Percentiles rank a stretch among this genome's conserved stretches.
These are phyloP conservation scores for Colletotrichum lindemuthianum DNA, from an alignment of 2,329 filamentous ascomycete species.

Conservation along the genomic window DNA sequence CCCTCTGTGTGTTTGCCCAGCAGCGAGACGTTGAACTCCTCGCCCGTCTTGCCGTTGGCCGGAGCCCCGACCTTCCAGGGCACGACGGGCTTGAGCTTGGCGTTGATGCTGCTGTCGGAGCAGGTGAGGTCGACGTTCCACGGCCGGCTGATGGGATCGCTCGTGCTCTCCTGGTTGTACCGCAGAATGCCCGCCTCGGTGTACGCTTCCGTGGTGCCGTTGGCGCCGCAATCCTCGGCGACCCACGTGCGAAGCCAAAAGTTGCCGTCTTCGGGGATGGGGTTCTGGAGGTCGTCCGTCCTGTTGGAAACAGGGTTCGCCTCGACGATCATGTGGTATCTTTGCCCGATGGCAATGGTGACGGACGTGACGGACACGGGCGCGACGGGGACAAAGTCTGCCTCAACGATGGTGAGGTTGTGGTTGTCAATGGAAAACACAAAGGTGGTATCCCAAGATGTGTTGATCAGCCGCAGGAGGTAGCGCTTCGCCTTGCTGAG, in stretches of 20 bases:
- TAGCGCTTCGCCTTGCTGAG: constrained; percentile 42
- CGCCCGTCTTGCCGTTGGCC: constrained; percentile 12
- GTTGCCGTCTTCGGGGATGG: constrained; percentile 34
- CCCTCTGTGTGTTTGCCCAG: neutral
- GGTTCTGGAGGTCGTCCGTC: constrained; percentile 12
- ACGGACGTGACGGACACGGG: constrained; percentile 60
- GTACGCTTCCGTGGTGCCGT: constrained; percentile 4
- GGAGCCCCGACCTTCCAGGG: constrained; percentile 36
- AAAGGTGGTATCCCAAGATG: constrained; percentile 44
- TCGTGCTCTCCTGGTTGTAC: constrained; percentile 37
- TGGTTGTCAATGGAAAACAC: constrained; percentile 51
- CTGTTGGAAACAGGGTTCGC: constrained; percentile 32
- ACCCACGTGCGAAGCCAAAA: constrained; percentile 41
- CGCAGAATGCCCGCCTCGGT: constrained; percentile 41
- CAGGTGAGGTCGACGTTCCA: constrained; percentile 40
- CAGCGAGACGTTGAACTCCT: constrained; percentile 13
- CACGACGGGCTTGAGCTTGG: constrained; percentile 42
- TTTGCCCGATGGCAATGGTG: constrained; percentile 59
- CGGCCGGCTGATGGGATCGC: constrained; percentile 28
- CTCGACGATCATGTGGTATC: constrained; percentile 41
- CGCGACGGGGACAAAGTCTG: constrained; percentile 57
- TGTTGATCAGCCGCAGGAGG: constrained; percentile 47
- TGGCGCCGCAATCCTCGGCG: neutral
- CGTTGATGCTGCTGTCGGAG: constrained; percentile 41
- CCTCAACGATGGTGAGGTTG: constrained; percentile 53